These are phyloP conservation scores for Candida easanensis DNA, from an alignment of 805 yeast species.

Conservation along the genomic window DNA sequence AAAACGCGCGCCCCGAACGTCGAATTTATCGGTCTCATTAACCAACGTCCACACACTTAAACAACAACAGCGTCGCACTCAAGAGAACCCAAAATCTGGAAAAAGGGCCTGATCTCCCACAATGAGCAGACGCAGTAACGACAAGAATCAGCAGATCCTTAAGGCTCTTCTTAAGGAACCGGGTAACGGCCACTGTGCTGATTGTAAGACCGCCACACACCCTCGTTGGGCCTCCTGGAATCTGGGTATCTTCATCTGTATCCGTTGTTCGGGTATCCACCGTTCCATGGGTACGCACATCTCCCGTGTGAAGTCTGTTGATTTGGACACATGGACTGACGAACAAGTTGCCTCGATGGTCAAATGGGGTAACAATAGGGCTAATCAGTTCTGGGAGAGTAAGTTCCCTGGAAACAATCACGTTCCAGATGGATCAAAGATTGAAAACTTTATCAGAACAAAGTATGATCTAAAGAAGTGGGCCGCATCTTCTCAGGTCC, in stretches of 20 bases:
- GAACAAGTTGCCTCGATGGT: slow-evolving; percentile 83
- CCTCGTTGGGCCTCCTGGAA: slow-evolving; percentile 99
- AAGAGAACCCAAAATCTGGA: no score
- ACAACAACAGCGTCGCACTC: no score
- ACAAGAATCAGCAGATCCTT: slow-evolving; percentile 46
- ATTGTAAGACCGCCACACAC: slow-evolving; percentile 83
- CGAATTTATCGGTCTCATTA: no score
- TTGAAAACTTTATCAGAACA: slow-evolving; percentile 86
- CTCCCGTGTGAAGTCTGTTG: slow-evolving; percentile 88
- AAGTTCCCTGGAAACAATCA: slow-evolving; percentile 62
- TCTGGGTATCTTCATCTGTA: slow-evolving; percentile 88
- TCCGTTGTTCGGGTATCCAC: slow-evolving; percentile 94
- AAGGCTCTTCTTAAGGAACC: slow-evolving; percentile 74
- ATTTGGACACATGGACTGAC: slow-evolving; percentile 94
- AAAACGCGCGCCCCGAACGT: no score
- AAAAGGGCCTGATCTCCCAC: no score
- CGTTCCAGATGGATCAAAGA: slow-evolving; percentile 77
- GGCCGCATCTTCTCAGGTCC: slow-evolving; percentile 55
- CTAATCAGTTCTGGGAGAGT: slow-evolving; percentile 83
- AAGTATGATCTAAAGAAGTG: slow-evolving; percentile 91
- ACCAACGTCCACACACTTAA: not conserved
- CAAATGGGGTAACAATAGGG: slow-evolving; percentile 79
- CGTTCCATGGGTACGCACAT: slow-evolving; percentile 95
- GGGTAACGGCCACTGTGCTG: slow-evolving; percentile 80
- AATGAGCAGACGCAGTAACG: slow-evolving; percentile 17